Base-by-base conservation (phyloP, 495 filamentous ascomycete species). In the Penicillium silybi region DNA sequence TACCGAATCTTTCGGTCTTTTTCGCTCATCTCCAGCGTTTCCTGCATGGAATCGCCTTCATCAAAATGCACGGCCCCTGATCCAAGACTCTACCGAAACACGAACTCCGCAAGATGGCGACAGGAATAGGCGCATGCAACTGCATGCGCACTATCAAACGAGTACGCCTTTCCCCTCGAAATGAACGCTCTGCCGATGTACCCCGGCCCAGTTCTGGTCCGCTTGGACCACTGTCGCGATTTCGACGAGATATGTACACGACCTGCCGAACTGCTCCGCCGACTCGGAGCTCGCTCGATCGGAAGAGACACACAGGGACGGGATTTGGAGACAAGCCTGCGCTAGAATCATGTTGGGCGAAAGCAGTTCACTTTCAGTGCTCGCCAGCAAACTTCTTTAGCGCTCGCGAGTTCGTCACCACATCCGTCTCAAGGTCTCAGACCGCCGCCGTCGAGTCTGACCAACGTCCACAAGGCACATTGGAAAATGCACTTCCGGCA, bases 81-180 rank as follows among this genome's bases (percentile, higher is more conserved):
- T 18, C 18, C 6, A 2, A 4, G 37, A 17, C 37, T 16, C 37
- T 19, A 32, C 16, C 18, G 15, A 39, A 39, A 39, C 37, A 18
- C 37, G 3, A 6, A 8, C 19, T 27, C 9, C 38, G 26, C 49
- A 56, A 37, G 2, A 59, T 63, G 59, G 34, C 43, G 6, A 44
- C 44, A 23, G 44, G 53, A 37, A 51, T 47, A 17, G 48, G 20
- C 34, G 43, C 53, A 22, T 49, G 25, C 29, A 34, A 20, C 4
- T 34, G 38, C 22, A 41, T 63, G 6, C 53, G 49, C 32, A 26
- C 19, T 26, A 17, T 52, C 18, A 50, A 48, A 35, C 50, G 29
- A 41, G 16, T 48, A 10, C 27, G 17, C 11, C 4, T 7, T 35
- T 16, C 17, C 3, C 15, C 2, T 2, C 38, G n/a, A 46, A 42